These are phyloP conservation scores for barley (Hordeum vulgare) DNA, from an alignment of 176 grass and related monocot genomes.

Conservation along the genomic window DNA sequence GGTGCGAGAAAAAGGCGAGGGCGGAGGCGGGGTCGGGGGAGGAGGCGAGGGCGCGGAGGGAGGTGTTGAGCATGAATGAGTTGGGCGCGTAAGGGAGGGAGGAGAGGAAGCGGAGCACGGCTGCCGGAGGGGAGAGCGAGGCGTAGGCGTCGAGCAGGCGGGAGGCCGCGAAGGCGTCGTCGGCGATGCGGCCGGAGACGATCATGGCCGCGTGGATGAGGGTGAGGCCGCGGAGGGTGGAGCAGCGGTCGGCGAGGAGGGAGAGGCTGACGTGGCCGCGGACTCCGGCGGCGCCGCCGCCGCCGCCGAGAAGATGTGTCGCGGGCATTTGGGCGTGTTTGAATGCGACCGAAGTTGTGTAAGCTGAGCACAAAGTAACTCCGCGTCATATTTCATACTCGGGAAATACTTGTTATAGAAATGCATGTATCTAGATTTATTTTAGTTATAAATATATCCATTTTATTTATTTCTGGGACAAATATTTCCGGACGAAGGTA, in stretches of 20 bases:
- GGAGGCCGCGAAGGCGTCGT: constrained; percentile 23
- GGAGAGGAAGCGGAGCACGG: constrained; percentile 26
- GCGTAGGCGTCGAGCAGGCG: constrained; percentile 1
- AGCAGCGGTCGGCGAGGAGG: constrained; percentile 43
- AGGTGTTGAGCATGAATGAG: constrained; percentile 13
- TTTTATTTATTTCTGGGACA: too few relatives aligned
- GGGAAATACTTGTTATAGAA: too few relatives aligned
- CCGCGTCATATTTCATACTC: too few relatives aligned
- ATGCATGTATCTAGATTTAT: too few relatives aligned
- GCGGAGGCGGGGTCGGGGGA: constrained; percentile 7
- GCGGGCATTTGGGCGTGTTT: not conserved
- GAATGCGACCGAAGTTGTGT: not conserved
- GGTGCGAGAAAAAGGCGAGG: constrained; percentile 1
- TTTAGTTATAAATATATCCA: too few relatives aligned
- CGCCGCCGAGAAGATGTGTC: not conserved
- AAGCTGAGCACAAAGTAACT: too few relatives aligned
- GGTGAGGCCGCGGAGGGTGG: constrained; percentile 10
- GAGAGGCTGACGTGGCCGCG: constrained; percentile 12
- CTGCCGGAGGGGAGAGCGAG: not conserved
- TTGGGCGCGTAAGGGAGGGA: constrained; percentile 4
- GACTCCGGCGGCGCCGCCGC: not conserved
- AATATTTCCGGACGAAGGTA: too few relatives aligned
- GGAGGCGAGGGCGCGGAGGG: not conserved
- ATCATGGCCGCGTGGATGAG: constrained; percentile 46
- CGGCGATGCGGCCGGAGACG: constrained; percentile 33